These are phyloP conservation scores for Claviceps purpurea DNA, from an alignment of 2,329 filamentous ascomycete species.

Conservation along the genomic window DNA sequence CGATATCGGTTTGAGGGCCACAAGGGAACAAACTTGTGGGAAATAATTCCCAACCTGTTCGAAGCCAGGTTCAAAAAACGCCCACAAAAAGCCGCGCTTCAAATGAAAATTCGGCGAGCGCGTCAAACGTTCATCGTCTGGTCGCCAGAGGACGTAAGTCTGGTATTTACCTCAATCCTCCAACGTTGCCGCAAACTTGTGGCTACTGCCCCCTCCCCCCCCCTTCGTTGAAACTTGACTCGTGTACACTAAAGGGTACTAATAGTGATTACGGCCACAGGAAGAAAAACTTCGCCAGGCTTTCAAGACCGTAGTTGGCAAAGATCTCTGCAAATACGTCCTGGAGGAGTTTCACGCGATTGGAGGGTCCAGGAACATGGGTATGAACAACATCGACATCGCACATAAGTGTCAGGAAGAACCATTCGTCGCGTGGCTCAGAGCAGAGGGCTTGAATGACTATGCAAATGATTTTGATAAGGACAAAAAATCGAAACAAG, in stretches of 20 bases:
- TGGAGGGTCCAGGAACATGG: conserved; percentile 34
- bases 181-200: background rate
- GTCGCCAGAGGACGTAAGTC: conserved; percentile 36
- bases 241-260: background rate
- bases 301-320: conserved; percentile 25
- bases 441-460: too few species aligned
- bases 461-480: too few species aligned
- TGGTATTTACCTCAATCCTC: background rate
- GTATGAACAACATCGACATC: conserved; percentile 34
- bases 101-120: conserved; percentile 42
- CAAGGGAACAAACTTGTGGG: conserved; percentile 47
- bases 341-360: conserved; percentile 32
- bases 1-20: conserved; percentile 29
- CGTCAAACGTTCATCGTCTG: conserved; percentile 35
- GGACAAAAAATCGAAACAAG: too few species aligned
- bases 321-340: conserved; percentile 10
- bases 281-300: conserved; percentile 27
- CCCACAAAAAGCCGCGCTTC: conserved; percentile 34
- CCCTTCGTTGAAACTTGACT: background rate
- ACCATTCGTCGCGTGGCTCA: too few species aligned
- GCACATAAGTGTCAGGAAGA: conserved; percentile 14
- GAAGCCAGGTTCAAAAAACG: conserved; percentile 19
- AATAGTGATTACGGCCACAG: conserved; percentile 14
- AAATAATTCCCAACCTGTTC: conserved; percentile 34
- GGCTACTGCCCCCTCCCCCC: too few species aligned